phyloP scores from a whole-genome alignment of 768 basidiomycete genomes.

The Tulasnella sp. region DNA sequence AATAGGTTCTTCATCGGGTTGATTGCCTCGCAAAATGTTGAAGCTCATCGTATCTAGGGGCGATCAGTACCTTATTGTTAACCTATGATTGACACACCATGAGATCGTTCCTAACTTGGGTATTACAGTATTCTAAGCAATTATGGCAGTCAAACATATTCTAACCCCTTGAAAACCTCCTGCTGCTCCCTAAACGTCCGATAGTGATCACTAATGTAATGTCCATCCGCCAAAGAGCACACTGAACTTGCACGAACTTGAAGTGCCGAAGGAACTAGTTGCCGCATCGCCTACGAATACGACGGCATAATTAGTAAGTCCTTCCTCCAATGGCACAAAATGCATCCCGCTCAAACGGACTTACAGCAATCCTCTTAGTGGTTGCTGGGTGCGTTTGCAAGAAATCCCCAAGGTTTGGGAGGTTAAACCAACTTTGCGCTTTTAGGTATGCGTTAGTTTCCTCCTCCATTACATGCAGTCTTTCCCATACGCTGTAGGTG shows the following conservation, averaged over 20 bases:
- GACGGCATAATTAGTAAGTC: not conserved
- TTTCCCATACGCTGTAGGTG: too few relatives aligned
- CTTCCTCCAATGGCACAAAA: not conserved
- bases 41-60: too few relatives aligned
- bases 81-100: too few relatives aligned
- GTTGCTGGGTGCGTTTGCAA: slow-evolving; percentile 74
- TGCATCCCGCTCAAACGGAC: slow-evolving; percentile 20
- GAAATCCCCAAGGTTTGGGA: slow-evolving; percentile 40
- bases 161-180: too few relatives aligned
- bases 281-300: slow-evolving; percentile 10
- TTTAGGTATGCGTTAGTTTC: slow-evolving; percentile 19
- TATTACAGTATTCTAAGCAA: not conserved
- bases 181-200: not conserved
- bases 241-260: slow-evolving; percentile 16
- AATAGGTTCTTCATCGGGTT: too few relatives aligned
- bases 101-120: too few relatives aligned
- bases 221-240: not conserved
- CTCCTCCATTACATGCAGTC: slow-evolving; percentile 49
- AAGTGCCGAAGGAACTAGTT: slow-evolving; percentile 13
- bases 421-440: not conserved
- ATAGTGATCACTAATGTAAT: too few relatives aligned
- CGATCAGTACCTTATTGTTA: too few relatives aligned
- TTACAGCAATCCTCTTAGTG: slow-evolving; percentile 58
- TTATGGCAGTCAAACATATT: too few relatives aligned
- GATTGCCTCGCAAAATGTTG: too few relatives aligned